Evolutionary conservation across 208 protist species (phyloP), one percentile per base, ranked within the genome.

Genomic region (Naegleria lovaniensis): DNA sequence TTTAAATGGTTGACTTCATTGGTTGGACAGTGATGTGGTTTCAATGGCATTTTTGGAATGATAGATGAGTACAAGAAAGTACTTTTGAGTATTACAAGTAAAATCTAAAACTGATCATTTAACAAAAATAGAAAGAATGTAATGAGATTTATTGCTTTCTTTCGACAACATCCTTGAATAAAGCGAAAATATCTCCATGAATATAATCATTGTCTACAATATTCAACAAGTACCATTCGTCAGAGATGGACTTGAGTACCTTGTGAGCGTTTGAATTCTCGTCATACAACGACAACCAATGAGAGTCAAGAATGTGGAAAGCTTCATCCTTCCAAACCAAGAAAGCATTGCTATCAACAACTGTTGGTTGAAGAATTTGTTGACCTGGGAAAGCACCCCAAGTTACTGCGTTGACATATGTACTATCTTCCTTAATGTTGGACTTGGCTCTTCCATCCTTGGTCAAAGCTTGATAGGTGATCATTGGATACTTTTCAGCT

Each of bases 321-420:
- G 95, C 94, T 92, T 95, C 94, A 38, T 91, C 90, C 0, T 93
- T 92, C 93, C 94, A 96, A 48, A 90, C 94, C 15, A 84, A n/a
- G 67, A 96, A 96, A 19, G 93, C 92, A 89, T 94, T 92, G 33
- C 93, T 79, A 25, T 95, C 95, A 59, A 96, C 94, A 84, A 96
- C 93, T 9, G 94, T 96, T 16, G 94, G 94, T 92, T 96, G 94
- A 76, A 95, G 92, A 38, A 96, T 93, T 89, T 96, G 93, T 19
- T 92, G 87, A 1, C 91, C 92, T 16, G 94, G 94, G 67, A 96
- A 96, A 6, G 96, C 93, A 52, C 93, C 95, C 95, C 95, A 96
- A 39, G 95, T 96, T 76, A 95, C 90, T 9, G 94, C 93, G 19
- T 92, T 96, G 1, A 95, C 92, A 38, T 92, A 48, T 1, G 13